Evolutionary conservation across 2,329 filamentous ascomycete genomes (phyloP).

Genomic region (Aspergillus novofumigatus): DNA sequence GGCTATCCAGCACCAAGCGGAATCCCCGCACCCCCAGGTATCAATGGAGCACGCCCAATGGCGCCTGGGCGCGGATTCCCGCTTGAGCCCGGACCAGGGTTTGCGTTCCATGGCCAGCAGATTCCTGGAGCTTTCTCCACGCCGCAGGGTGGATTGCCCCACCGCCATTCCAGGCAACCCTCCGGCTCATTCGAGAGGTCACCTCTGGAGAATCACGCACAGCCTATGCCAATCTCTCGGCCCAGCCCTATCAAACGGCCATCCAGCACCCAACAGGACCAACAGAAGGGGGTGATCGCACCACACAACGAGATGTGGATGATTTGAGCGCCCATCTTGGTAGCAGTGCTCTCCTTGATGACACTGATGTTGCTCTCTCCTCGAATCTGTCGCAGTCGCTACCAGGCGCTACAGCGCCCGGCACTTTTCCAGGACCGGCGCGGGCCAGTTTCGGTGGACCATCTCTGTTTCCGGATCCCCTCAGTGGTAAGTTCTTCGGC

Average conservation of each 20-base stretch:
- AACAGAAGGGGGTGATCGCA: slow-evolving; percentile 37
- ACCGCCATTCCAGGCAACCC: slow-evolving; percentile 69
- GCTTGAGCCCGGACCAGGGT: slow-evolving; percentile 43
- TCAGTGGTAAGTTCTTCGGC: slow-evolving; percentile 32
- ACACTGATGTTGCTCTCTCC: slow-evolving; percentile 66
- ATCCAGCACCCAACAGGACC: slow-evolving; percentile 61
- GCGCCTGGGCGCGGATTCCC: slow-evolving; percentile 53
- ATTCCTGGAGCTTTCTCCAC: slow-evolving; percentile 32
- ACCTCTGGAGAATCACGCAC: slow-evolving; percentile 55
- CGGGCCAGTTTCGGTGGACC: slow-evolving; percentile 41
- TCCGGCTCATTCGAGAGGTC: slow-evolving; percentile 61
- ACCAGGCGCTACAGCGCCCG: slow-evolving; percentile 52
- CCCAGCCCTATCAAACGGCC: slow-evolving; percentile 87
- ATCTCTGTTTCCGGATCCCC: slow-evolving; percentile 41
- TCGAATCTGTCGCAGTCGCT: slow-evolving; percentile 41
- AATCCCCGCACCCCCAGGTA: slow-evolving; percentile 55
- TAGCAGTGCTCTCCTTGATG: slow-evolving; percentile 78
- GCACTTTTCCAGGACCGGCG: slow-evolving; percentile 39
- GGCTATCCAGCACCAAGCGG: slow-evolving; percentile 49
- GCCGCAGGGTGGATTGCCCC: slow-evolving; percentile 39
- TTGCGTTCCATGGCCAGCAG: slow-evolving; percentile 41
- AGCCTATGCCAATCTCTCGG: slow-evolving; percentile 70
- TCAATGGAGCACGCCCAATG: slow-evolving; percentile 59
- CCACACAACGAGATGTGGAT: slow-evolving; percentile 58
- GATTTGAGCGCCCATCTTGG: slow-evolving; percentile 75